Conservation (phyloP, 345 rosid species). For the Mallotus nudiflorus region DNA sequence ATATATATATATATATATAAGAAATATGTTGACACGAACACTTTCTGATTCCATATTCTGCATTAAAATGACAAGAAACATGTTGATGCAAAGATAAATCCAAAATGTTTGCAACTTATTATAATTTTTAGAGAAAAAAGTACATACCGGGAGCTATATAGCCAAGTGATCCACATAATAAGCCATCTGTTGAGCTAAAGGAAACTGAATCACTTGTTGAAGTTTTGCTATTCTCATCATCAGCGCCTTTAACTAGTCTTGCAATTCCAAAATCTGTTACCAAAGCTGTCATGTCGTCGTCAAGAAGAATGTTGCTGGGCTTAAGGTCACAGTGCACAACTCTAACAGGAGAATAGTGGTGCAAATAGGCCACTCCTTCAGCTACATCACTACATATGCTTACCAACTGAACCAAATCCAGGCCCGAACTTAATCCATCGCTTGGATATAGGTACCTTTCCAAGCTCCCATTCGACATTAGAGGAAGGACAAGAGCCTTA, state of each 20-base stretch:
- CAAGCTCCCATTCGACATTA: conserved; percentile 86
- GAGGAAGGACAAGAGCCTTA: conserved; percentile 82
- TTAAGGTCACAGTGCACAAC: conserved; percentile 96
- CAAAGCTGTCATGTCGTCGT: conserved; percentile 81
- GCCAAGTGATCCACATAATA: conserved; percentile 85
- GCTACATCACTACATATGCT: conserved; percentile 81
- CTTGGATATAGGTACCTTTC: conserved; percentile 69
- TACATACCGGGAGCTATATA: conserved; percentile 89
- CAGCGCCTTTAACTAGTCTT: conserved; percentile 52
- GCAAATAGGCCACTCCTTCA: conserved; percentile 80
- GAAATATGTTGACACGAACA: no score
- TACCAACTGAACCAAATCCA: conserved; percentile 71
- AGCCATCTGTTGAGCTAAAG: conserved; percentile 65
- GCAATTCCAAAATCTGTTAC: conserved; percentile 91
- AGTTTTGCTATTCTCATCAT: conserved; percentile 33
- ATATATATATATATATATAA: no score
- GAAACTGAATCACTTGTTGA: conserved; percentile 49
- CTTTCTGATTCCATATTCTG: no score
- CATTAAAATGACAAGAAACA: no score
- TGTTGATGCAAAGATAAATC: no score
- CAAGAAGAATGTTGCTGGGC: conserved; percentile 92
- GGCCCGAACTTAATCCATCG: conserved; percentile 29
- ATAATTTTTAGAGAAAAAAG: no score
- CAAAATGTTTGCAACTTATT: no score
- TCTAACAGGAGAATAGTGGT: conserved; percentile 76